A percentile compares a stretch with the other conserved stretches of the same genome.
Evolutionary conservation across 139 green algal genomes (phyloP).

Genomic region (Chlorella sorokiniana): DNA sequence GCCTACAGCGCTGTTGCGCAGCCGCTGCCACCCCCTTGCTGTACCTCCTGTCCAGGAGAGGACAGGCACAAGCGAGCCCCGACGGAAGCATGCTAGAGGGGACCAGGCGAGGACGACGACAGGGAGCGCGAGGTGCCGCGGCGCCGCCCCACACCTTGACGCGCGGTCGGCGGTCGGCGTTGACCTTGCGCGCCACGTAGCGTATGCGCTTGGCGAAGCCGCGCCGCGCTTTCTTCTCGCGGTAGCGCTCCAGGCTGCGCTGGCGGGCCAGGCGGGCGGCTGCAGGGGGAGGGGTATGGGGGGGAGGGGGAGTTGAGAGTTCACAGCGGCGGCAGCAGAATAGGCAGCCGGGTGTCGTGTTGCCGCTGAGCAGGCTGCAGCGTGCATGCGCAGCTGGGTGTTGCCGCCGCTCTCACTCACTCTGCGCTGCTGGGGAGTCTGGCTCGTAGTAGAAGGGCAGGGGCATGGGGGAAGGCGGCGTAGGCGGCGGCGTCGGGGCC

Average conservation of each 20-base stretch:
- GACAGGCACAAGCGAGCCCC: too few species aligned
- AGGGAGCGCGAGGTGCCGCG: too few species aligned
- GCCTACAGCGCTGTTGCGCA: too few species aligned
- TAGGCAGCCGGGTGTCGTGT: too few species aligned
- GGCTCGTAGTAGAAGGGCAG: neutral
- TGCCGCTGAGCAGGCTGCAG: neutral
- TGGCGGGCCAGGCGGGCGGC: conserved; percentile 21
- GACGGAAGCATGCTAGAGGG: too few species aligned
- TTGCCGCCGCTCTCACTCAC: neutral
- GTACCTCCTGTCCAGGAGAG: too few species aligned
- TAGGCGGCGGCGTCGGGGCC: neutral
- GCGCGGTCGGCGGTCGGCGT: conserved; percentile 52
- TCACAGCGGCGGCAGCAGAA: neutral
- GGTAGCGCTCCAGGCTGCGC: conserved; percentile 49
- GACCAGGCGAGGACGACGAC: too few species aligned
- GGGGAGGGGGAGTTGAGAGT: neutral
- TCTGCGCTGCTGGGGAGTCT: neutral
- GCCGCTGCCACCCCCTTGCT: too few species aligned
- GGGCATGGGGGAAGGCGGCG: conserved; percentile 7
- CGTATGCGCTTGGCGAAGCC: conserved; percentile 45
- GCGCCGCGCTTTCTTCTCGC: conserved; percentile 48
- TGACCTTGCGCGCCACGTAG: conserved; percentile 56
- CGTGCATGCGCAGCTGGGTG: neutral
- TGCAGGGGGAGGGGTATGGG: neutral
- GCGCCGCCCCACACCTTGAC: conserved; percentile 45